Percentiles rank a stretch among this genome's conserved stretches.
These are phyloP conservation scores for Citrullus mucosospermus DNA, from an alignment of 306 rosid genomes.

Conservation along the genomic window DNA sequence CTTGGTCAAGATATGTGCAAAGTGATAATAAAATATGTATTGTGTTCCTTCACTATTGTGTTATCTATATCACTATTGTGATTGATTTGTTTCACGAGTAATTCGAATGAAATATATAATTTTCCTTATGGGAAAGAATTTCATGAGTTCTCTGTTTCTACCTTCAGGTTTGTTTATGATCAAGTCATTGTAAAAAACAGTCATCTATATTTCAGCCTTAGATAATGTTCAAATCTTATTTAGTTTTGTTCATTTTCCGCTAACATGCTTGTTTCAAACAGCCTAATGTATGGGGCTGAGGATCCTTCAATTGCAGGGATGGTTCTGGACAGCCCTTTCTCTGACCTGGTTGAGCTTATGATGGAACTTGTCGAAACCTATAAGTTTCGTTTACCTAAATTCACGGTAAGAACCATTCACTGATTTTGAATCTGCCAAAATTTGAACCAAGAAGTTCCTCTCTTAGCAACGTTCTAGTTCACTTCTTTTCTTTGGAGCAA, in stretches of 20 bases:
- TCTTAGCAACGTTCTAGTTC: background rate
- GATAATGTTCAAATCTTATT: background rate
- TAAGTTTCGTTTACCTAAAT: constrained; percentile 74
- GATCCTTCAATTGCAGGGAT: constrained; percentile 98
- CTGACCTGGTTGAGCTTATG: constrained; percentile 94
- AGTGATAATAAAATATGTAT: background rate
- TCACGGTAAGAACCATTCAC: constrained; percentile 55
- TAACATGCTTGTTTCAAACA: constrained; percentile 32
- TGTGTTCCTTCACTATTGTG: background rate
- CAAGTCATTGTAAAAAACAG: background rate
- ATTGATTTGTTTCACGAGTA: background rate
- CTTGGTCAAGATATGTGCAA: background rate
- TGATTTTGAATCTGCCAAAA: background rate
- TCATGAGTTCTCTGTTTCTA: background rate
- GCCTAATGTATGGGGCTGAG: constrained; percentile 94
- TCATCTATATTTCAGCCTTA: background rate
- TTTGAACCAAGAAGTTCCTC: background rate
- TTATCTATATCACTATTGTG: background rate
- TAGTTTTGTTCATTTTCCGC: constrained; percentile 15
- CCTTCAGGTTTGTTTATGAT: background rate
- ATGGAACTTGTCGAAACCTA: constrained; percentile 91
- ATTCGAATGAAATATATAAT: background rate
- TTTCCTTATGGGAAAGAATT: background rate
- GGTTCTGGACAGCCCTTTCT: constrained; percentile 94
- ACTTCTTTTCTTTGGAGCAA: background rate